Base-by-base conservation (phyloP, 2,329 filamentous ascomycete genomes). In the Talaromyces sp. region DNA sequence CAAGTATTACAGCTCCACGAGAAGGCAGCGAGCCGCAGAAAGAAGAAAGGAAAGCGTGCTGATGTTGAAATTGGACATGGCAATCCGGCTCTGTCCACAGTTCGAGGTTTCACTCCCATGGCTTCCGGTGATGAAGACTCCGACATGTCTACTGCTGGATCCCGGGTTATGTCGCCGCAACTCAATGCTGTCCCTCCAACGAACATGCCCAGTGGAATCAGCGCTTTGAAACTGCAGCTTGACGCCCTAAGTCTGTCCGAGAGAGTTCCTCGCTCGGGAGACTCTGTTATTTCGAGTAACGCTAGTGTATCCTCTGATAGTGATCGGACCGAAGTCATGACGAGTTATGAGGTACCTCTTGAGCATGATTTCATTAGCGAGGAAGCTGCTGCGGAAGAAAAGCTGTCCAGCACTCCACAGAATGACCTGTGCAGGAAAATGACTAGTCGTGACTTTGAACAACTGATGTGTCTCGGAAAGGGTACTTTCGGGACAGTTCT, bases 401-500 rank as follows among this genome's bases (percentile, higher is more conserved):
- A 67, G 31, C 63, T 80, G 67, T 63, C 80, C 70, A 79, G 80
- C 17, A 77, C 87, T 64, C 78, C 85, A 70, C 83, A 72, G 75
- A 83, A 78, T 68, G 76, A 83, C 40, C 71, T 86, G 51, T 81
- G 82, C 67, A 88, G 91, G 69, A 98, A 99, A 82, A 97, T 98
- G 90, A 90, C 89, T 8, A 89, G 93, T 1, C 87, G 89, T 11
- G 95, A 99, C 76, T 99, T 99, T 75, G 90, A 96, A 73, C 88
- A 91, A 11, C 81, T 99, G 60, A 91, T 92, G 59, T 98, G 94
- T 77, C 88, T 99, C 25, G 96, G 96, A 65, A 98, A 98, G 76
- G 95, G 95, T 58, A 93, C 95, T 15, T 99, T 95, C 75, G 95
- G 95, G 40, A 99, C 94, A 0, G 96, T 99, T 11, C 82, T 97